Evolutionary conservation across 1,284 basidiomycete genomes (phyloP).

Genomic region (Caloboletus firmus): DNA sequence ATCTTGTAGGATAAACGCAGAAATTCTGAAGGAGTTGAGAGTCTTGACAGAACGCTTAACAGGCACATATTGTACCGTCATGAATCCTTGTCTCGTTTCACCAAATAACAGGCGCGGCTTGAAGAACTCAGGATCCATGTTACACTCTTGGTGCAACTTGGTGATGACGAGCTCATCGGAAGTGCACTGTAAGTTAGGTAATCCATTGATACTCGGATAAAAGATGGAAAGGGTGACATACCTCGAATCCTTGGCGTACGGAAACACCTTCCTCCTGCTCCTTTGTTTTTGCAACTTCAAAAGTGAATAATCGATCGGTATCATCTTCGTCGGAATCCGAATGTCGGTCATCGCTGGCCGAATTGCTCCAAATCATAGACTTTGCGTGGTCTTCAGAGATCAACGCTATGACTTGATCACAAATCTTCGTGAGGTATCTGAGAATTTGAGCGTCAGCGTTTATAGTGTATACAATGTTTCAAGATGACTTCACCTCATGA

Average conservation of each 20-base stretch:
- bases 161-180: constrained; percentile 13
- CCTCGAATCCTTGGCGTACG: constrained; percentile 43
- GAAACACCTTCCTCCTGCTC: constrained; percentile 57
- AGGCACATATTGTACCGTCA: constrained; percentile 32
- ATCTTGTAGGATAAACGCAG: constrained; percentile 19
- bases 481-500: constrained; percentile 48
- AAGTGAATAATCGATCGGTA: constrained; percentile 51
- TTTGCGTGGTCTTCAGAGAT: constrained; percentile 47
- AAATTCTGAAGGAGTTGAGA: constrained; percentile 6
- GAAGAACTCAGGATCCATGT: constrained; percentile 25
- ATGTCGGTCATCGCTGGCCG: constrained; percentile 30
- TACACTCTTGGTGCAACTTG: constrained; percentile 22
- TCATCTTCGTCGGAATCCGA: constrained; percentile 39
- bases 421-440: constrained; percentile 57
- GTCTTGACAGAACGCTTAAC: constrained; percentile 11
- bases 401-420: constrained; percentile 51
- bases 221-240: constrained; percentile 12
- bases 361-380: constrained; percentile 44
- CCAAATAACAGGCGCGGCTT: constrained; percentile 35
- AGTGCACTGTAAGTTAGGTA: constrained; percentile 15
- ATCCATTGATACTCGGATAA: not conserved
- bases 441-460: not conserved
- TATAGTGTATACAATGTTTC: not conserved
- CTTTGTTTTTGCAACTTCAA: constrained; percentile 55
- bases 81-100: constrained; percentile 37